Percentiles rank a stretch among this genome's conserved stretches.
Conservation (phyloP, 768 basidiomycete genomes). For the Trametes meyenii region DNA sequence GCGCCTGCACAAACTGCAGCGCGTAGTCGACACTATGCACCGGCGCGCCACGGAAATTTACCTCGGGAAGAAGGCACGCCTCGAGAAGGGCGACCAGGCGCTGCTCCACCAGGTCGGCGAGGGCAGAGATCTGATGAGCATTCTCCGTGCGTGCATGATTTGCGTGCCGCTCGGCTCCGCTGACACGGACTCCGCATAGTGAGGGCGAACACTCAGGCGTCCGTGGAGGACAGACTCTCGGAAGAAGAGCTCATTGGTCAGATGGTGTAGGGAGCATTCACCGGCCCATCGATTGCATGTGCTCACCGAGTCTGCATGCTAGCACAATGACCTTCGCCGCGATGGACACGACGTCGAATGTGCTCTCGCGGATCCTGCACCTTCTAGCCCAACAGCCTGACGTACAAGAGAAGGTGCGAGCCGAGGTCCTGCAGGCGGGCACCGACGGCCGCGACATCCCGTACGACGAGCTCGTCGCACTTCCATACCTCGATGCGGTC, state of each 20-base stretch:
- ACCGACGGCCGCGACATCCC: constrained; percentile 23
- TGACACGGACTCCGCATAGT: constrained; percentile 16
- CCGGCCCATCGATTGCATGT: not conserved
- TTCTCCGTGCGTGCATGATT: constrained; percentile 23
- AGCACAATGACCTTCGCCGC: constrained; percentile 26
- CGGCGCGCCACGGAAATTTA: constrained; percentile 45
- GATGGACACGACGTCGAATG: constrained; percentile 29
- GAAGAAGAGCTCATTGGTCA: constrained; percentile 34
- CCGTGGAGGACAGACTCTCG: constrained; percentile 27
- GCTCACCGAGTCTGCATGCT: not conserved
- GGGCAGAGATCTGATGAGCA: constrained; percentile 52
- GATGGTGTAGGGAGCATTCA: constrained; percentile 30
- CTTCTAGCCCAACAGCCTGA: constrained; percentile 21
- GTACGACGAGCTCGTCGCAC: constrained; percentile 38
- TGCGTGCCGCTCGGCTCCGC: not conserved
- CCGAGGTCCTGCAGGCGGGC: constrained; percentile 22
- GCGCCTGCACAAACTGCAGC: constrained; percentile 45
- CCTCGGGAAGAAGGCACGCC: constrained; percentile 38
- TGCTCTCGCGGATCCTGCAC: constrained; percentile 24
- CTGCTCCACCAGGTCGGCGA: constrained; percentile 31
- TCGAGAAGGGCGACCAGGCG: constrained; percentile 31
- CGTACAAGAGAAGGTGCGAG: constrained; percentile 19
- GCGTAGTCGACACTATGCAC: constrained; percentile 53
- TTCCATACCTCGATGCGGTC: constrained; percentile 43
- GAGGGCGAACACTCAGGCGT: constrained; percentile 26